phyloP scores from a whole-genome alignment of 441 rosid species.

The Populus hybrid region DNA sequence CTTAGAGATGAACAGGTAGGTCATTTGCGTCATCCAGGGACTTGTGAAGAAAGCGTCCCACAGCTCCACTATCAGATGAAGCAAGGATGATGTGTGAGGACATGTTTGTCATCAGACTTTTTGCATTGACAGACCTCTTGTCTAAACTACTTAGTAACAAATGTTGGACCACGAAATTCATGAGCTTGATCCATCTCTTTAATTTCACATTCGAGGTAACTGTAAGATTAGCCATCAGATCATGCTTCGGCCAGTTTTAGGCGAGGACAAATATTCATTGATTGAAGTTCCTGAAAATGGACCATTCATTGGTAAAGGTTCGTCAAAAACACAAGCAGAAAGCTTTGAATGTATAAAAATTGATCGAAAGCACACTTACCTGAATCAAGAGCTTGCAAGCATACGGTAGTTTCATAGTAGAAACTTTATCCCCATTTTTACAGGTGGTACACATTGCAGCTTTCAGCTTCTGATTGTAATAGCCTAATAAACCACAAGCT shows the following conservation, averaged over 20 bases:
- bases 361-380: conserved; percentile 32
- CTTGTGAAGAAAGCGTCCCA: too few species aligned
- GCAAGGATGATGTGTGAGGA: neutral
- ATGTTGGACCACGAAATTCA: neutral
- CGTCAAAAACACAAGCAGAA: neutral
- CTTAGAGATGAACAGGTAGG: neutral
- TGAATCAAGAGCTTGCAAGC: conserved; percentile 96
- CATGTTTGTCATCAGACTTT: neutral
- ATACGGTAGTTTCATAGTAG: conserved; percentile 84
- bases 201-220: neutral
- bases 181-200: neutral
- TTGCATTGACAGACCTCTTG: neutral
- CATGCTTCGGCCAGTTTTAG: conserved; percentile 57
- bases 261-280: conserved; percentile 84
- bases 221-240: conserved; percentile 1
- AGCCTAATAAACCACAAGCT: conserved; percentile 87
- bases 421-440: conserved; percentile 75
- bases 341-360: neutral
- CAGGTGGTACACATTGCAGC: conserved; percentile 76
- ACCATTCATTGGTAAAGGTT: neutral
- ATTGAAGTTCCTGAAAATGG: conserved; percentile 66
- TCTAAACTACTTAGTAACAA: neutral
- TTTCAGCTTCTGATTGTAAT: conserved; percentile 75
- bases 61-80: neutral
- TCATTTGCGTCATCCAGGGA: neutral